These are phyloP conservation scores for Rhododendron simsii DNA, from an alignment of 148 eudicot species.

Conservation along the genomic window DNA sequence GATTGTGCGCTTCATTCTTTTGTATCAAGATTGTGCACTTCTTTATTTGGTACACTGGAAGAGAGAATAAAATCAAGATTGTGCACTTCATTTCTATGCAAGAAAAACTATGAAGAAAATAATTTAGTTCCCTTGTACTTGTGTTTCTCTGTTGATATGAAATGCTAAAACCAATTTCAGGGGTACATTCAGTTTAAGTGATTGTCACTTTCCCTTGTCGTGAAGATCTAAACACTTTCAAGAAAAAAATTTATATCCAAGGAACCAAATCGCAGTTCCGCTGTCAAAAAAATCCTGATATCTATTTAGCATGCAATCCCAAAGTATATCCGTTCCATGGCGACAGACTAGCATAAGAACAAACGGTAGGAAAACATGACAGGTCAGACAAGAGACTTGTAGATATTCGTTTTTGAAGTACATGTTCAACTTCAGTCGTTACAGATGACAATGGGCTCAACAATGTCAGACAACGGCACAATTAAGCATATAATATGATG, in stretches of 20 bases:
- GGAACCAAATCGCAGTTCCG: background rate
- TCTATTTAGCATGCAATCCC: background rate
- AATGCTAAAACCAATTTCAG: background rate
- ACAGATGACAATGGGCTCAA: background rate
- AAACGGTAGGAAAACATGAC: background rate
- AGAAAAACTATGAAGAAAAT: background rate
- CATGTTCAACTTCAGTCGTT: background rate
- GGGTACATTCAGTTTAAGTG: background rate
- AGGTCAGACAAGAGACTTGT: background rate
- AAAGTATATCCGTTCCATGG: background rate
- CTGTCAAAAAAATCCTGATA: background rate
- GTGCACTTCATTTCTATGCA: background rate
- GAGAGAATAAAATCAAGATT: background rate
- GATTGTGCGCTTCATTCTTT: background rate
- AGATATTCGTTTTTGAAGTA: background rate
- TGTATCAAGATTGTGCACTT: background rate
- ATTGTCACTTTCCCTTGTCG: background rate
- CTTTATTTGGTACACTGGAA: too few relatives aligned
- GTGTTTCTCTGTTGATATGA: background rate
- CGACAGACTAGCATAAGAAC: background rate
- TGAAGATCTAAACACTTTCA: background rate
- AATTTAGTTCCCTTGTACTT: background rate
- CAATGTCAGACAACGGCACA: background rate
- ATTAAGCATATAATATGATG: background rate
- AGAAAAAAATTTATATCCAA: background rate